Evolutionary conservation across 352 stramenopile species (phyloP), one percentile per base, ranked within the genome.

Genomic region (Pythium plurisporium): DNA sequence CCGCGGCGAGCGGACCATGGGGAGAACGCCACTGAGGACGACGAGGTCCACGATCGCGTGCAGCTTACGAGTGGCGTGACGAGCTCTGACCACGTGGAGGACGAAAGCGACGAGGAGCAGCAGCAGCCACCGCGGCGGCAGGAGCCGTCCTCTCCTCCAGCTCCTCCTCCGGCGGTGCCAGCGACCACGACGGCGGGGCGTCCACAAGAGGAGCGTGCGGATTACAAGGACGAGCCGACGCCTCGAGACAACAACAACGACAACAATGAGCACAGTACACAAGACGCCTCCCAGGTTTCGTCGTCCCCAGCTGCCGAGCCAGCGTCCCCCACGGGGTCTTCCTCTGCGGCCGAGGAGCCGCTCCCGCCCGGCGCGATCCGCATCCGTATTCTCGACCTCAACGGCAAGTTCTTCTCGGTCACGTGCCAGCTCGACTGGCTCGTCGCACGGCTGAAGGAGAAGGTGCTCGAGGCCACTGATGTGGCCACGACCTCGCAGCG

Each of bases 401-500:
- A 93, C 50, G 85, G 85, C 50, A 94, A 92, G 54, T 90, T 89
- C 60, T 94, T 92, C 59, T 78, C 72, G 33, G 84, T 95, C 53
- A 30, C 71, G 25, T 89, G 82, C 41, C 56, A 62, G 12, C 59
- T 88, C 33, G 79, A 91, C 44, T 91, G 77, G 82, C 76, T 38
- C 10, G 79, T 95, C 22, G 41, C 64, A 22, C 59, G 62, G 20
- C 69, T 94, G 51, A 92, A 94, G 63, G 59, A 71, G 40, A 85
- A 89, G 46, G 78, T 95, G 44, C 52, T 82, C 33, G 82, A 91
- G 55, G 73, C 72, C 46, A 89, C 83, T 0, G 83, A 91, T 40
- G 80, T 95, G 36, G 62, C 79, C 0, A 62, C 89, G 3, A 30
- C 72, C 11, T 76, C 81, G 10, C 91, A 97, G 72, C 74, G 90